phyloP scores from a whole-genome alignment of 2,329 filamentous ascomycete species.

The Aspergillus persii region DNA sequence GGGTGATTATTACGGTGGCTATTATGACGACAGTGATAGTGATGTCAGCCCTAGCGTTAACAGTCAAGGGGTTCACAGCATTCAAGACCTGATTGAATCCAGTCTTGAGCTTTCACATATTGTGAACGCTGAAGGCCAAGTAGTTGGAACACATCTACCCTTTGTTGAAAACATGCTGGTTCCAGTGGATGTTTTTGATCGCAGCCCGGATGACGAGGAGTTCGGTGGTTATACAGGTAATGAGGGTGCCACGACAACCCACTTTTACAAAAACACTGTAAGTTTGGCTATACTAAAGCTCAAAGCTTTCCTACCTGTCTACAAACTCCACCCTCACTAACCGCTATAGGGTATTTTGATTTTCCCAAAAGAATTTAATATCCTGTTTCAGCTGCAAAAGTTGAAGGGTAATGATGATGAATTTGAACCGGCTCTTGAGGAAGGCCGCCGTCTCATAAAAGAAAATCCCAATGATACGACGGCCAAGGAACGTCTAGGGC shows the following conservation, averaged over 20 bases:
- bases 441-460: background rate
- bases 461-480: background rate
- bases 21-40: background rate
- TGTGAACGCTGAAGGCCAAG: background rate
- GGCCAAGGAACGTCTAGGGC: background rate
- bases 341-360: background rate
- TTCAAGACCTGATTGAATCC: background rate
- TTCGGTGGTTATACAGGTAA: constrained; percentile 5
- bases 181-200: background rate
- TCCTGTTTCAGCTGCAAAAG: background rate
- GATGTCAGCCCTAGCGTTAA: background rate
- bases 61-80: background rate
- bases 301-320: background rate
- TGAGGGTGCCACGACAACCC: constrained; percentile 3
- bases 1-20: background rate
- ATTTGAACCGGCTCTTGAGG: background rate
- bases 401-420: background rate
- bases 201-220: background rate
- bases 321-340: background rate
- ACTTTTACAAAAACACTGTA: constrained; percentile 6
- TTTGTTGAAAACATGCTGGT: background rate
- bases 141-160: background rate
- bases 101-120: constrained; percentile 1
- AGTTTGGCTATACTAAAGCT: background rate
- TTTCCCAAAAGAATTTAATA: background rate